Evolutionary conservation across 2,329 filamentous ascomycete species (phyloP).

Genomic region (Pseudogymnoascus sp.): DNA sequence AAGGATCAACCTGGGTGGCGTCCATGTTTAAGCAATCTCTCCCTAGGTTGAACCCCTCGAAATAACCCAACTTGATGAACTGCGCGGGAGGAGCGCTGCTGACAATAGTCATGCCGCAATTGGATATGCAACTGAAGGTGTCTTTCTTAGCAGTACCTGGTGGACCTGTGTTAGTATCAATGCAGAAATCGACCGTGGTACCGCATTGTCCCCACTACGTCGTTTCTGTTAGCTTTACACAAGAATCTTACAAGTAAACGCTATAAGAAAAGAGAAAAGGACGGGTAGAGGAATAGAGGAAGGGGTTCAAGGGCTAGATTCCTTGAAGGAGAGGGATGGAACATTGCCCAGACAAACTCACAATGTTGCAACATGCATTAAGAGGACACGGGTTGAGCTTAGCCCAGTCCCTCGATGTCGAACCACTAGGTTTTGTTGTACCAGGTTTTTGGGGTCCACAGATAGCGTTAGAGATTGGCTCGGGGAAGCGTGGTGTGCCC

Average conservation of each 20-base stretch:
- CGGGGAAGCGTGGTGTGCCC: background rate
- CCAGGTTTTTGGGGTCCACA: background rate
- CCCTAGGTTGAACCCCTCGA: constrained; percentile 26
- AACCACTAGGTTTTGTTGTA: background rate
- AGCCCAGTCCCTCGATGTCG: background rate
- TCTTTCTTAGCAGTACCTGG: constrained; percentile 30
- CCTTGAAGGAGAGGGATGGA: too few species aligned
- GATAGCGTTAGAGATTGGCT: background rate
- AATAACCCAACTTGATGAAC: constrained; percentile 28
- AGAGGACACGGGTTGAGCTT: background rate
- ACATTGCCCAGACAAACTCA: too few species aligned
- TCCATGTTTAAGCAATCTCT: constrained; percentile 26
- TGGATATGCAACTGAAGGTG: constrained; percentile 33
- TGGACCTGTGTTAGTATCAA: constrained; percentile 15
- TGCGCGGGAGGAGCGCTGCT: constrained; percentile 15
- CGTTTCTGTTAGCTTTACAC: too few species aligned
- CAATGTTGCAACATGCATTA: background rate
- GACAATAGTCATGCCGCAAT: constrained; percentile 33
- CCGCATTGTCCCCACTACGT: constrained; percentile 34
- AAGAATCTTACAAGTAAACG: too few species aligned
- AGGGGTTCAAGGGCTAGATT: too few species aligned
- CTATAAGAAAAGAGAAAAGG: too few species aligned
- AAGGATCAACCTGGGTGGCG: constrained; percentile 18
- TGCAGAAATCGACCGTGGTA: constrained; percentile 30
- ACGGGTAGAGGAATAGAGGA: too few species aligned